phyloP scores from a whole-genome alignment of 495 filamentous ascomycete species.

The Parathielavia hyrcaniae region DNA sequence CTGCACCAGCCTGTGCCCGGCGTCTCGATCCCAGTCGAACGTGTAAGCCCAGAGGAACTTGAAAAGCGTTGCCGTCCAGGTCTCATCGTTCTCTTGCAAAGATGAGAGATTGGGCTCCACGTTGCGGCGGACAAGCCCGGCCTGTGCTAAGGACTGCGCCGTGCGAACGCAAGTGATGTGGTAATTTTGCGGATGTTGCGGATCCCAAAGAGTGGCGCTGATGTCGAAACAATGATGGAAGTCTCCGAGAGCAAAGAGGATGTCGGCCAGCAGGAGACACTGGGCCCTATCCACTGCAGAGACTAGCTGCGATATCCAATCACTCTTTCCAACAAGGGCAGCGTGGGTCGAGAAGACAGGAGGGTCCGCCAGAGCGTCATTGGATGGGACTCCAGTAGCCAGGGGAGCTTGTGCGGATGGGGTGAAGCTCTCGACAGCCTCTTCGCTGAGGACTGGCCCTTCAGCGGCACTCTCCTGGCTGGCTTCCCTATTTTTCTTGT shows the following conservation, averaged over 20 bases:
- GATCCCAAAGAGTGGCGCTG: not conserved
- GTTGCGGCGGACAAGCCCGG: not conserved
- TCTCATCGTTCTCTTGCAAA: not conserved
- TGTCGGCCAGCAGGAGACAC: conserved; percentile 4
- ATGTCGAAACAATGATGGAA: conserved; percentile 9
- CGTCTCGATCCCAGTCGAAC: conserved; percentile 5
- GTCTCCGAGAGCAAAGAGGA: conserved; percentile 18
- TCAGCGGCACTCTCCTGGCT: no score
- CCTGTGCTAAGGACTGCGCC: conserved; percentile 10
- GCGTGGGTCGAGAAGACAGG: no score
- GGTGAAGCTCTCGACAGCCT: not conserved
- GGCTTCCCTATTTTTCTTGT: conserved; percentile 10
- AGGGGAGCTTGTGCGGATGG: no score
- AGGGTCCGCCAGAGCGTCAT: no score
- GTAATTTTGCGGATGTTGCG: not conserved
- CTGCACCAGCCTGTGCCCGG: not conserved
- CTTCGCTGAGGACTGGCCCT: no score
- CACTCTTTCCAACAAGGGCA: no score
- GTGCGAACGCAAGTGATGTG: conserved; percentile 8
- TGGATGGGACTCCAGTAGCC: no score
- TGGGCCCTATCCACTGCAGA: not conserved
- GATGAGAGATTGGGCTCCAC: not conserved
- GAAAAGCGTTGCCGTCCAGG: not conserved
- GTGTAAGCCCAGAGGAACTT: conserved; percentile 9
- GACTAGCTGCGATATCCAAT: not conserved